Conservation (phyloP, 2,329 filamentous ascomycete genomes). For the Neocatenulostroma microsporum region DNA sequence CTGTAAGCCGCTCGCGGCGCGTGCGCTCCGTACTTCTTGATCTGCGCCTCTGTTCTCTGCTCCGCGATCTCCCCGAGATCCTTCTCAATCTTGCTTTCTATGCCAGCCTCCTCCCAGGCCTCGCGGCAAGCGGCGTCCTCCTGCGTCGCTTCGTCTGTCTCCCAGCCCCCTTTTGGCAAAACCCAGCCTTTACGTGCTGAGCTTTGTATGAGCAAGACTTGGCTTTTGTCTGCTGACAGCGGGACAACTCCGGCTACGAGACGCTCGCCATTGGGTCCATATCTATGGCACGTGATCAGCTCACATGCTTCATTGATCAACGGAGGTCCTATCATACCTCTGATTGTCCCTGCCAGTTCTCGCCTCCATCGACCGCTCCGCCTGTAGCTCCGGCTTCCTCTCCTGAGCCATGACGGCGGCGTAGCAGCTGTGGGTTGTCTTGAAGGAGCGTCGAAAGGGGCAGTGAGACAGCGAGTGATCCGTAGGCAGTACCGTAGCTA, state of each 20-base stretch:
- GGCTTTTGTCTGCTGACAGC: constrained; percentile 73
- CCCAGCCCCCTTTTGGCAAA: constrained; percentile 95
- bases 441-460: constrained; percentile 16
- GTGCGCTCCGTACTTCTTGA: constrained; percentile 29
- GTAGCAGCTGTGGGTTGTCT: constrained; percentile 11
- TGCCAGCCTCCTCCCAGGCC: constrained; percentile 97
- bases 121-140: constrained; percentile 78
- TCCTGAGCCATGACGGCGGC: constrained; percentile 36
- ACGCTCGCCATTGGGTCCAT: constrained; percentile 83
- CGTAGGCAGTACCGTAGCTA: no score
- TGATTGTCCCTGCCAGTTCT: constrained; percentile 71
- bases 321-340: constrained; percentile 34
- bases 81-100: constrained; percentile 72
- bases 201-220: constrained; percentile 89
- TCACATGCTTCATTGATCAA: neutral
- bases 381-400: constrained; percentile 31
- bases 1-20: constrained; percentile 70
- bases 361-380: constrained; percentile 52
- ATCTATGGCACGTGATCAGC: constrained; percentile 50
- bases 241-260: constrained; percentile 93
- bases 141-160: constrained; percentile 81
- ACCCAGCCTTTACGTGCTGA: constrained; percentile 90
- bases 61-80: constrained; percentile 84
- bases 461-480: constrained; percentile 4
- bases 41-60: constrained; percentile 47